Evolutionary conservation across 805 yeast genomes (phyloP), one percentile per base, ranked within the genome.

Genomic region (Ogataea pini): DNA sequence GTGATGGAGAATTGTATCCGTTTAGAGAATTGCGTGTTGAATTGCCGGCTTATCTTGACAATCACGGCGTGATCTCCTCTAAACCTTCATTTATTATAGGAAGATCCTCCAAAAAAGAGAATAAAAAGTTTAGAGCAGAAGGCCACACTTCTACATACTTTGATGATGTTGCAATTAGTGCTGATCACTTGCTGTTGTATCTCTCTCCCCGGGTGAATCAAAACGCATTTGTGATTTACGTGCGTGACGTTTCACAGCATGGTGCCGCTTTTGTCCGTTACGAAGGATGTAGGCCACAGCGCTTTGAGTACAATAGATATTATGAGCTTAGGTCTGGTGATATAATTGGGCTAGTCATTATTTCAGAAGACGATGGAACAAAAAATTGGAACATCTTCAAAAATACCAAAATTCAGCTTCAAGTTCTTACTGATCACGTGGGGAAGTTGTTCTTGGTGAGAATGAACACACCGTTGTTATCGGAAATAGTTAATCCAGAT

Each of bases 131-230:
- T 12, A 43, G 59, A 31, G 43, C 27, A 25, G 50, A 47, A 29
- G 29, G 43, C 2, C 6, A 14, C 3, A 19, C 46, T 16, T 48
- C 56, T 2, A 45, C 63, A 4, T 61, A 48, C 28, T 61, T 57
- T 27, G 45, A 54, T 18, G 60, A 62, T 32, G 43, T 45, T 6
- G 55, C 66, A 1, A 36, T 65, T 9, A 64, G 68, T 47, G 60
- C 61, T 3, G 34, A 42, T 3, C 69, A 65, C 46, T 18, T 55
- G 27, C n/a, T 34, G 4, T 48, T 56, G 5, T 50, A 47, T n/a
- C 16, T 47, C 14, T 22, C 40, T 31, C 47, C 49, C 5, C 14
- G 14, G 14, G 42, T 9, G 17, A 7, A 28, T 7, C 33, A 28
- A 13, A 39, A 17, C 6, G 42, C 33, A 3, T 27, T 27, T 10